These are phyloP conservation scores for Colletotrichum siamense DNA, from an alignment of 2,329 filamentous ascomycete genomes.

Conservation along the genomic window DNA sequence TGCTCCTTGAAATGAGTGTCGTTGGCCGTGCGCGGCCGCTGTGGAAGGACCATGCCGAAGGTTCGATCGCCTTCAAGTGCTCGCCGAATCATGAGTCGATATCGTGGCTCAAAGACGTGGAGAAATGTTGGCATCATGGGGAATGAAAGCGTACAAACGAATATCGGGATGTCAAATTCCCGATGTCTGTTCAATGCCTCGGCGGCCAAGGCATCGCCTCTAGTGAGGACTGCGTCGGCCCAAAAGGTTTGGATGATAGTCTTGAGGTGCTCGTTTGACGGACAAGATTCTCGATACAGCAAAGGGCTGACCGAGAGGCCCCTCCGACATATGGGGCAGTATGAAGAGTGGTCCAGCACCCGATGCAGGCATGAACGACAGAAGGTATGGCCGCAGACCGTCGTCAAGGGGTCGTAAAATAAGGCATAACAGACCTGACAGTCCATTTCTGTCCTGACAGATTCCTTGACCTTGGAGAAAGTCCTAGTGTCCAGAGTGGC, in stretches of 20 bases:
- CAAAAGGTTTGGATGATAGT: conserved; percentile 73
- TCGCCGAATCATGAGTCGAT: conserved; percentile 86
- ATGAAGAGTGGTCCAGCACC: conserved; percentile 76
- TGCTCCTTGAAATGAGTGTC: conserved; percentile 67
- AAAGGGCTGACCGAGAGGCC: conserved; percentile 57
- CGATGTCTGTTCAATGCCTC: conserved; percentile 63
- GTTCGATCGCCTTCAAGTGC: conserved; percentile 74
- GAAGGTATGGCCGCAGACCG: conserved; percentile 87
- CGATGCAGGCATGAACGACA: conserved; percentile 81
- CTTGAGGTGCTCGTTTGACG: conserved; percentile 67
- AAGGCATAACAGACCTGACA: conserved; percentile 88
- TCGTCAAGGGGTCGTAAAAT: conserved; percentile 83
- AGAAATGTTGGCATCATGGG: conserved; percentile 85
- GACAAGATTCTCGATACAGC: conserved; percentile 43
- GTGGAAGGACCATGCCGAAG: conserved; percentile 87
- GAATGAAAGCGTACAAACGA: conserved; percentile 83
- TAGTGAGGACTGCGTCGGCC: conserved; percentile 65
- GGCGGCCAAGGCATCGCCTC: conserved; percentile 58
- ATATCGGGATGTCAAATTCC: conserved; percentile 72
- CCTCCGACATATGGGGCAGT: conserved; percentile 83
- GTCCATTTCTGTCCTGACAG: conserved; percentile 74
- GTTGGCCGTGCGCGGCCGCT: conserved; percentile 46
- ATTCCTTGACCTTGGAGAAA: conserved; percentile 64
- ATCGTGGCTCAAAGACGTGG: conserved; percentile 91
- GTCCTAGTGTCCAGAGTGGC: conserved; percentile 31